Evolutionary conservation across 345 rosid genomes (phyloP).

Genomic region (Psidium friedrichsthalianum): DNA sequence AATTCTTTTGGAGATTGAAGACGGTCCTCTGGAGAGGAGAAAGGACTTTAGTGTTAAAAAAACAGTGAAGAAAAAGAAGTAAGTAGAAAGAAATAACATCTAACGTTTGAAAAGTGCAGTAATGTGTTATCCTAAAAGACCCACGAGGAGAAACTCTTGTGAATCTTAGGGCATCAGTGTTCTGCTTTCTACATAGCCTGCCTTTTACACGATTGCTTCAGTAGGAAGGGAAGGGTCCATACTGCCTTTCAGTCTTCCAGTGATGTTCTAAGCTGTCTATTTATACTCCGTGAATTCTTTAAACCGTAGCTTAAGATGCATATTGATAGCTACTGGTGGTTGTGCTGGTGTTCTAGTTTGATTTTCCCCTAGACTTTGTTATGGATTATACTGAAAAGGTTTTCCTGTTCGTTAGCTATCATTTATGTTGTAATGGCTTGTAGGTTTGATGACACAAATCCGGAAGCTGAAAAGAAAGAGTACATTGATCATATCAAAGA

Average conservation of each 20-base stretch:
- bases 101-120: not conserved
- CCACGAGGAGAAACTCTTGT: not conserved
- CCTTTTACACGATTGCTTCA: not conserved
- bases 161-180: not conserved
- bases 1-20: not conserved
- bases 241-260: not conserved
- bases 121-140: not conserved
- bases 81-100: not conserved
- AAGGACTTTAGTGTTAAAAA: not conserved
- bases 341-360: not conserved
- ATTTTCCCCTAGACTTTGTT: not conserved
- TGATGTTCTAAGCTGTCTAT: not conserved
- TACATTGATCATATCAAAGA: constrained; percentile 91
- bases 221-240: not conserved
- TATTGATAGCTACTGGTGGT: not conserved
- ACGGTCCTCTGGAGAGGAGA: not conserved
- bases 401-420: not conserved
- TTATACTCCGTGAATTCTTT: not conserved
- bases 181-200: not conserved
- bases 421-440: not conserved
- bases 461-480: constrained; percentile 98
- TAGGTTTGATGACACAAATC: constrained; percentile 94
- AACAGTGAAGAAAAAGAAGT: not conserved
- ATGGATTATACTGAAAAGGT: not conserved
- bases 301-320: not conserved